These are phyloP conservation scores for Plantago rigida DNA, from an alignment of 305 asterid genomes.

Conservation along the genomic window DNA sequence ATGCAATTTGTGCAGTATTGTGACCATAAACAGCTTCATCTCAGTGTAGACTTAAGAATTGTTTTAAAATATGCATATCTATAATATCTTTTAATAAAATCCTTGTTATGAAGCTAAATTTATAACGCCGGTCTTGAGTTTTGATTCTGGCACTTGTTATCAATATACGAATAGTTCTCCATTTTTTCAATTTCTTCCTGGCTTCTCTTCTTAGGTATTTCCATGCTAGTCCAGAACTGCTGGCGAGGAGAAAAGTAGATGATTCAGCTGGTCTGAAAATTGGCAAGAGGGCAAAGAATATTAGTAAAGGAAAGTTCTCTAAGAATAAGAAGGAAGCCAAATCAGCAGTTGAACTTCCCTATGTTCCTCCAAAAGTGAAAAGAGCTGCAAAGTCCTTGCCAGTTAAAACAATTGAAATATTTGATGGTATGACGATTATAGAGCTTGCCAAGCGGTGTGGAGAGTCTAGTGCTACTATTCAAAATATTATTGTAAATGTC, in stretches of 20 bases:
- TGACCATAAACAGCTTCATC: neutral
- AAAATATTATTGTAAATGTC: slow-evolving; percentile 63
- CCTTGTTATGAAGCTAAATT: neutral
- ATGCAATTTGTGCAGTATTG: slow-evolving; percentile 10
- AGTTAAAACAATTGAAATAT: slow-evolving; percentile 71
- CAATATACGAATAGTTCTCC: too few species aligned
- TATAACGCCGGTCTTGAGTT: neutral
- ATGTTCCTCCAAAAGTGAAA: slow-evolving; percentile 61
- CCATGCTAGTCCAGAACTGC: slow-evolving; percentile 59
- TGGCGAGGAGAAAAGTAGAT: slow-evolving; percentile 37
- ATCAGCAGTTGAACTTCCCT: slow-evolving; percentile 69
- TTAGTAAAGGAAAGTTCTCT: slow-evolving; percentile 64
- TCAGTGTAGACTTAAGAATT: slow-evolving; percentile 6
- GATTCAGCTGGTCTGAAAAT: slow-evolving; percentile 43
- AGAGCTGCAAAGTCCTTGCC: slow-evolving; percentile 43
- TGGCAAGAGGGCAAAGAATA: slow-evolving; percentile 43
- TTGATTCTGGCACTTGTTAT: too few species aligned
- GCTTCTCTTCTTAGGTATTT: slow-evolving; percentile 39
- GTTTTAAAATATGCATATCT: neutral
- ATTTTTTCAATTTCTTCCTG: too few species aligned
- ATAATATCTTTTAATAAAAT: neutral
- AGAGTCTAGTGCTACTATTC: slow-evolving; percentile 50
- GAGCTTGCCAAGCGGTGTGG: slow-evolving; percentile 91
- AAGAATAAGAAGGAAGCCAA: slow-evolving; percentile 48
- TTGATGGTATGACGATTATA: slow-evolving; percentile 72